Percentiles rank a stretch among this genome's conserved stretches.
Evolutionary conservation across 225 moss, liverwort and hornwort species (phyloP).

Genomic region (Rhytidiadelphus loreus): DNA sequence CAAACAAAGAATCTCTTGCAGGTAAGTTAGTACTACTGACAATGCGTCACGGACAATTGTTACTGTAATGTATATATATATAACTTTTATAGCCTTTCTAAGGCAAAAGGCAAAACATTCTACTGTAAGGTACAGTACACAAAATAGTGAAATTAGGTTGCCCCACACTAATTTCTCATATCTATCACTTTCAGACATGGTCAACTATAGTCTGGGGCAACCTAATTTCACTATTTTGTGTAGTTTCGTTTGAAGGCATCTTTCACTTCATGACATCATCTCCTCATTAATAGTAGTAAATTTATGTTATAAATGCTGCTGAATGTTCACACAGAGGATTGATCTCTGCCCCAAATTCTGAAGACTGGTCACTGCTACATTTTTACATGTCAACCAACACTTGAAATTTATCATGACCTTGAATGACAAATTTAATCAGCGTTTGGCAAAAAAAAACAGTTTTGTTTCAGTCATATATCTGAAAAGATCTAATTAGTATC

Average conservation of each 20-base stretch:
- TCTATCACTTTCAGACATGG: too few species aligned
- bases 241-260: not conserved
- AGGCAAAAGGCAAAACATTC: not conserved
- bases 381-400: not conserved
- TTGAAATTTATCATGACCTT: not conserved
- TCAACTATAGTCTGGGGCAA: too few species aligned
- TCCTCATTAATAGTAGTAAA: not conserved
- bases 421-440: not conserved
- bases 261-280: not conserved
- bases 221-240: too few species aligned
- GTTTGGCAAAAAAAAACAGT: not conserved
- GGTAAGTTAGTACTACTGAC: not conserved
- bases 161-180: too few species aligned
- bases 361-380: not conserved
- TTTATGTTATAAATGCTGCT: not conserved
- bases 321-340: not conserved
- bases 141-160: too few species aligned
- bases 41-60: too few species aligned
- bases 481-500: not conserved
- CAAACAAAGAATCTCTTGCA: not conserved
- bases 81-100: not conserved
- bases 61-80: too few species aligned
- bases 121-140: too few species aligned
- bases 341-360: constrained; percentile 2
- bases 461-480: not conserved